These are phyloP conservation scores for Simplicillium aogashimaense DNA, from an alignment of 2,329 filamentous ascomycete species.

Conservation along the genomic window DNA sequence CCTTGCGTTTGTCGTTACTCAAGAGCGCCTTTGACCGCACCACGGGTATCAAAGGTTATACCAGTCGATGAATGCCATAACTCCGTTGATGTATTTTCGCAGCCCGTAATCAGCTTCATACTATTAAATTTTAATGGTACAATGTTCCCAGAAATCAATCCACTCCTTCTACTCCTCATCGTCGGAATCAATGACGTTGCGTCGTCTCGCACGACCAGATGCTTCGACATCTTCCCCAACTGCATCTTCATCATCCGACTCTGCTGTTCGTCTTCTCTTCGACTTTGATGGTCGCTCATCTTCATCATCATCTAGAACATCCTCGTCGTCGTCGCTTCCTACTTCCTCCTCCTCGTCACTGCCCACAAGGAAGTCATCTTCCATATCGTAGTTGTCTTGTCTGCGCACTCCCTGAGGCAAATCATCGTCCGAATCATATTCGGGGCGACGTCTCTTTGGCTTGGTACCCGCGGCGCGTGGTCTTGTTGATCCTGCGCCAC, in stretches of 20 bases:
- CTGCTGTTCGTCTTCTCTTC: slow-evolving; percentile 42
- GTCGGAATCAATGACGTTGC: slow-evolving; percentile 50
- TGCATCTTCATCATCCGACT: slow-evolving; percentile 38
- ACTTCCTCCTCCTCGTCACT: slow-evolving; percentile 63
- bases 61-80: too few relatives aligned
- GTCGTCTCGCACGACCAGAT: slow-evolving; percentile 38
- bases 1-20: too few relatives aligned
- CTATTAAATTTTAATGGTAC: slow-evolving; percentile 1
- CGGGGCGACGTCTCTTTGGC: slow-evolving; percentile 44
- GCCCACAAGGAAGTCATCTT: slow-evolving; percentile 67
- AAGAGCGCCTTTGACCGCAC: too few relatives aligned
- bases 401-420: slow-evolving; percentile 49
- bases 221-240: slow-evolving; percentile 45
- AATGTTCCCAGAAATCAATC: not conserved
- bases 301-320: slow-evolving; percentile 42
- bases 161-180: slow-evolving; percentile 24
- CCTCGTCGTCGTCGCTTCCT: slow-evolving; percentile 55
- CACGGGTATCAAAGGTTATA: too few relatives aligned
- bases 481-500: slow-evolving; percentile 39
- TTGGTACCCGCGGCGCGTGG: slow-evolving; percentile 40
- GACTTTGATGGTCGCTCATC: slow-evolving; percentile 31
- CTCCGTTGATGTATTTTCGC: not conserved
- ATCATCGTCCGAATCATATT: slow-evolving; percentile 72
- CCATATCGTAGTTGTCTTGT: slow-evolving; percentile 69
- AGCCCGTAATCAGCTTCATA: not conserved